A percentile compares a stretch with the other conserved stretches of the same genome.
phyloP scores from a whole-genome alignment of 495 filamentous ascomycete species.

The Tuber indicum region DNA sequence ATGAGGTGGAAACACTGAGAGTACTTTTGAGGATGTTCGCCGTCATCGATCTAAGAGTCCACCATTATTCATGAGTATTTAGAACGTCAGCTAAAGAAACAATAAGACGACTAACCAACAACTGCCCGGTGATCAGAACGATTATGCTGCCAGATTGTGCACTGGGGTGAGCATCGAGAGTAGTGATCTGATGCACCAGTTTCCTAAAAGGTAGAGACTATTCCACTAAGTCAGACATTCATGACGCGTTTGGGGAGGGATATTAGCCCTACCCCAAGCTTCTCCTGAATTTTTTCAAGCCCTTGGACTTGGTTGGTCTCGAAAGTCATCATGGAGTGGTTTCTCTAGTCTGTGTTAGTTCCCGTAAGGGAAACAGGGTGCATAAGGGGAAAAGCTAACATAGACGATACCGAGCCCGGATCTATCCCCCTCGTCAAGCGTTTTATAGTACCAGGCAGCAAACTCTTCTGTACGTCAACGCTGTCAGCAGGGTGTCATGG shows the following conservation, averaged over 20 bases:
- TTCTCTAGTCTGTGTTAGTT: conserved; percentile 52
- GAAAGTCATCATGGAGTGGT: conserved; percentile 88
- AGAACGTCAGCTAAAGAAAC: not conserved
- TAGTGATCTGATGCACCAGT: conserved; percentile 62
- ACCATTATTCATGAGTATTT: not conserved
- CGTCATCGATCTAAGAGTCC: conserved; percentile 64
- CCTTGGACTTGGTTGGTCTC: conserved; percentile 61
- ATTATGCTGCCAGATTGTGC: conserved; percentile 58
- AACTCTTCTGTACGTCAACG: conserved; percentile 59
- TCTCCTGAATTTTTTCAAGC: conserved; percentile 58
- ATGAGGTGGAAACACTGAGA: conserved; percentile 76
- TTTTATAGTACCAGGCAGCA: conserved; percentile 78
- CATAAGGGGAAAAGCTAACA: conserved; percentile 49
- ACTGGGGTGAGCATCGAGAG: conserved; percentile 70
- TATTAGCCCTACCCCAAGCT: conserved; percentile 57
- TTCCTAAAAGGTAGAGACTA: conserved; percentile 73
- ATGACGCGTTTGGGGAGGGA: conserved; percentile 1
- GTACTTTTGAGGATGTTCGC: conserved; percentile 73
- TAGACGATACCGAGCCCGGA: conserved; percentile 62
- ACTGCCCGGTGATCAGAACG: conserved; percentile 75
- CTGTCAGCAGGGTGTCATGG: conserved; percentile 2
- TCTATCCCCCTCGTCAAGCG: conserved; percentile 64
- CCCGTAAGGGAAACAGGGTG: not conserved
- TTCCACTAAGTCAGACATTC: not conserved
- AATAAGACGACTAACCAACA: conserved; percentile 55